Conservation (phyloP, 1,139 yeast species). For the Arxiozyma telluris region DNA sequence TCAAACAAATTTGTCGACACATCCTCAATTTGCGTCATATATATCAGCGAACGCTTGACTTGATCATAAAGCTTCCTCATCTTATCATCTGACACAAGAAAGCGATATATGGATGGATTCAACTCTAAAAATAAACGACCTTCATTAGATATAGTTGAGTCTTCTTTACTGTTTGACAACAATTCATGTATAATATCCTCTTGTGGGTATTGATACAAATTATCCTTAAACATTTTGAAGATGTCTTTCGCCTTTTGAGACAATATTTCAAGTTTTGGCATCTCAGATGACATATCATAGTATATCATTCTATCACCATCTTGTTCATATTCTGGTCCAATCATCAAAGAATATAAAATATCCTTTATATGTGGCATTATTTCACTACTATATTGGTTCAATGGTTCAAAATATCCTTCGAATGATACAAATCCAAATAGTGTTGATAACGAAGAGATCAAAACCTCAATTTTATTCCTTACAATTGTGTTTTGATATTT, state of each 20-base stretch:
- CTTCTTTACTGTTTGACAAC: slow-evolving; percentile 12
- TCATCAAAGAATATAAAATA: slow-evolving; percentile 19
- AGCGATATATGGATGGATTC: slow-evolving; percentile 42
- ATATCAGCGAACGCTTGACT: slow-evolving; percentile 71
- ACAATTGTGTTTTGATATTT: slow-evolving; percentile 3
- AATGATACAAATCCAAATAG: slow-evolving; percentile 25
- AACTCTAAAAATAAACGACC: slow-evolving; percentile 33
- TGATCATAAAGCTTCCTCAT: slow-evolving; percentile 57
- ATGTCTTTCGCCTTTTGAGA: slow-evolving; percentile 25
- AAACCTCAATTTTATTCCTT: slow-evolving; percentile 13
- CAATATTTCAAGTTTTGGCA: slow-evolving; percentile 24
- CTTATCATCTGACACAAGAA: slow-evolving; percentile 34
- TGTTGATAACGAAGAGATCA: slow-evolving; percentile 17
- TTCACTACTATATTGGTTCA: slow-evolving; percentile 28
- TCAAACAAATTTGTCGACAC: slow-evolving; percentile 65
- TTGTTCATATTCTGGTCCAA: slow-evolving; percentile 27
- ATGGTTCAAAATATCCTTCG: slow-evolving; percentile 25
- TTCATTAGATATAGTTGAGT: slow-evolving; percentile 9
- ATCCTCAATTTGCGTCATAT: slow-evolving; percentile 66
- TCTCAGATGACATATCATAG: slow-evolving; percentile 22
- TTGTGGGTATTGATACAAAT: slow-evolving; percentile 19
- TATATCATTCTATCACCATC: slow-evolving; percentile 24
- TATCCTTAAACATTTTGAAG: slow-evolving; percentile 16
- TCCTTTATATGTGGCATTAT: slow-evolving; percentile 23
- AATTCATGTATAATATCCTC: slow-evolving; percentile 26